These are phyloP conservation scores for Diplotaxis tenuifolia DNA, from an alignment of 345 rosid species.

Conservation along the genomic window DNA sequence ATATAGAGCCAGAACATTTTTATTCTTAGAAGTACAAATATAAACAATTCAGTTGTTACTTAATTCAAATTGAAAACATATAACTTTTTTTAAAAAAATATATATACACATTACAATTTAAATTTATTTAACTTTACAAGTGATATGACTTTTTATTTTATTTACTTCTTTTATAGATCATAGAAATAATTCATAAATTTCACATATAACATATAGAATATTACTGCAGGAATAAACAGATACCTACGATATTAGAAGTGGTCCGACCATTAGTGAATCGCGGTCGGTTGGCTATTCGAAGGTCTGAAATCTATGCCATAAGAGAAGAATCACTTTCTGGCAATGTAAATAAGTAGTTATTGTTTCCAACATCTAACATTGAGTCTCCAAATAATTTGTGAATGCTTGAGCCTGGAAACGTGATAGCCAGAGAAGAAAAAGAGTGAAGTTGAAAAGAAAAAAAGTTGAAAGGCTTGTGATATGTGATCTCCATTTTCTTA, in stretches of 20 bases:
- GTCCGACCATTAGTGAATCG: conserved; percentile 79
- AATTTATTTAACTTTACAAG: background rate
- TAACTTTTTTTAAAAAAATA: background rate
- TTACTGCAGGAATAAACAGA: background rate
- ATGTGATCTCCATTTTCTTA: conserved; percentile 4
- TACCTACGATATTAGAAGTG: conserved; percentile 67
- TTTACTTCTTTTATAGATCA: background rate
- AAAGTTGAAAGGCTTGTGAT: background rate
- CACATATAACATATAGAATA: background rate
- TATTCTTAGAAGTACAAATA: background rate
- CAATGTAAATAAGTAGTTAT: conserved; percentile 53
- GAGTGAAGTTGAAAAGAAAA: background rate
- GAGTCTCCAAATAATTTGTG: conserved; percentile 52
- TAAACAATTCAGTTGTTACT: background rate
- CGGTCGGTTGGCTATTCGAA: conserved; percentile 61
- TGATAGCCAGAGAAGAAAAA: background rate
- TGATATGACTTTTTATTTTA: background rate
- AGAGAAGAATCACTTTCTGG: conserved; percentile 53
- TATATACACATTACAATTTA: background rate
- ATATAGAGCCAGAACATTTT: background rate
- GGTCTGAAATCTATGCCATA: conserved; percentile 73
- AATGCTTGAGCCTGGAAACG: conserved; percentile 8
- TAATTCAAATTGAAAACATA: background rate
- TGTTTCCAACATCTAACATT: conserved; percentile 62
- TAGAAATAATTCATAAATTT: background rate